Evolutionary conservation across 2,329 filamentous ascomycete species (phyloP), one percentile per base, ranked within the genome.

Genomic region (Juglanconis juglandina): DNA sequence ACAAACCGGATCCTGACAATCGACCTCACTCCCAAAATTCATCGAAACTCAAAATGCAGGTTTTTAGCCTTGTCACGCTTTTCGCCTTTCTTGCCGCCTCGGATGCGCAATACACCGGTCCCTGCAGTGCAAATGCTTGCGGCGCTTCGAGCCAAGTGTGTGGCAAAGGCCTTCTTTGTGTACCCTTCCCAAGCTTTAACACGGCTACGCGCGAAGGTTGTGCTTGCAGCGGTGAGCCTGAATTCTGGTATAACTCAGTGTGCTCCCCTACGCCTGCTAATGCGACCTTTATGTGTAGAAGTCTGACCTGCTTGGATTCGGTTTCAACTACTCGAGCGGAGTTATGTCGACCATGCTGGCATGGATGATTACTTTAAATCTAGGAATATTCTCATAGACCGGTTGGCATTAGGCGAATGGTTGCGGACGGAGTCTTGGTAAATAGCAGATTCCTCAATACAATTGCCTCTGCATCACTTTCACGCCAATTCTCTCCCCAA

Each of bases 181-280:
- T 58, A 13, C 48, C 48, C 17, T 58, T 52, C 51, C 56, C 56
- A 10, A 58, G 30, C 2, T 37, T 58, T 5, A 48, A 58, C 39
- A 13, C 32, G 33, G 47, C 48, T 47, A 47, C 37, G 4, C 56
- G 56, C 10, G 24, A 44, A n/a, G 56, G 42, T 13, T 58, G 56
- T 39, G 32, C 48, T 10, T 58, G 56, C 56, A 52, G 48, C 42
- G 56, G 56, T 58, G 30, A 53, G 56, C 48, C 32, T n/a, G 41
- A 13, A 35, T 14, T 14, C 24, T 46, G 24, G 24, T 24, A 24
- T 24, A 24, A 24, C 9, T 33, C 14, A 13, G n/a, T 54, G 24
- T 9, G 13, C 5, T 46, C 3, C 1, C 11, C 1, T 10, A 44
- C 24, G 24, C 24, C 34, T 5, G 3, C 32, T 47, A 14, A 24